Base-by-base conservation (phyloP, 495 filamentous ascomycete species). In the Xylaria acuta region DNA sequence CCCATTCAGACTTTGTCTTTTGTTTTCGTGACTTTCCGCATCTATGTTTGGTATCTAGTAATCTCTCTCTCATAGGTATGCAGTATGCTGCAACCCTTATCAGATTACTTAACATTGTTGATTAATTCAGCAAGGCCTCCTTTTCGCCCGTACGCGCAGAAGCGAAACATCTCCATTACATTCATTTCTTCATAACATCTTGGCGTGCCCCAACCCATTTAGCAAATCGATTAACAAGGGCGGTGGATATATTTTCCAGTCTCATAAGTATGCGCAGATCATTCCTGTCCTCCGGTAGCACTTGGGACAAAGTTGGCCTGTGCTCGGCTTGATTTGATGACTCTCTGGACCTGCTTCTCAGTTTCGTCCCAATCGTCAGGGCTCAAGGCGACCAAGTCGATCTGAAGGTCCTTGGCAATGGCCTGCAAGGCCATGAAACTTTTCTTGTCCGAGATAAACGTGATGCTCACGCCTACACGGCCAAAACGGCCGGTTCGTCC, bases 401-500 rank as follows among this genome's bases (percentile, higher is more conserved):
- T 87, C 11, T 76, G 80, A 72, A 86, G 98, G 80, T 91, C 91
- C 4, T 88, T 78, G 68, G 91, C 89, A 76, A 99, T 99, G 41
- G 90, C 80, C 58, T 88, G 87, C 25, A 98, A 87, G 78, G 92
- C 91, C 9, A 86, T 73, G 88, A 89, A 97, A 77, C 91, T 94
- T 69, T 87, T 87, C 68, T 87, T 87, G 83, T 94, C 93, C 51
- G 91, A 90, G 38, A 99, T 93, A 74, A 99, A 97, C 71, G 90
- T 93, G 76, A 99, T 94, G 47, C 92, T 92, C 71, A 98, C 95
- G 75, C 97, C 97, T n/a, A 97, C 93, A 79, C 95, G 94, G 36
- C 97, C 97, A 78, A 98, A 99, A 54, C 97, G 93, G 66, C 97
- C 97, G 1, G 97, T 98, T 78, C 96, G 93, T 70, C 96, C 96